Evolutionary conservation across 1,284 basidiomycete genomes (phyloP), one percentile per base, ranked within the genome.

Genomic region (Moniliophthora roreri): DNA sequence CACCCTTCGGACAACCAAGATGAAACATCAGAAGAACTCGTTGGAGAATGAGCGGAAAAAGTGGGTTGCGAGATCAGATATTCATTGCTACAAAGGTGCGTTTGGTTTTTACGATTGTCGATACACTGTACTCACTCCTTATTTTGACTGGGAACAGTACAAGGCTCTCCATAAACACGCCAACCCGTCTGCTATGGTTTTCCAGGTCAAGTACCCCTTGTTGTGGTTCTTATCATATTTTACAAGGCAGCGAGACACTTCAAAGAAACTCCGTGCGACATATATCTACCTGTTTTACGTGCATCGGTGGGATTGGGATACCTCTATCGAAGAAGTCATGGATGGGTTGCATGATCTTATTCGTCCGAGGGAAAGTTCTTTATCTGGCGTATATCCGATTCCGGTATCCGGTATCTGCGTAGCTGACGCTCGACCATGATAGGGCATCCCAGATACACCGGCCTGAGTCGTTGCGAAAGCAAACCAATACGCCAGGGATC

Each of bases 281-380:
- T 85, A 82, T 58, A 74, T 81, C 60, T 79, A 81, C 57, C 69
- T 80, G 26, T 60, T 79, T 24, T 83, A 83, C 64, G 62, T 82
- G 16, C 81, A 82, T 62, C 80, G 73, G 72, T 81, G 76, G 76
- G 78, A 81, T 62, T 81, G 58, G 54, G 69, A 74, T 9, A 81
- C 81, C 11, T 72, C 71, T 38, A 66, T 84, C 50, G 77, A 80
- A 58, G 81, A 85, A 61, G 67, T 83, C 15, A 83, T 85, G 81
- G 68, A 74, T 45, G 64, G 67, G 4, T 67, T 82, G 3, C 75
- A 82, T 58, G 66, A 67, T 36, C 66, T 79, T 21, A 71, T 82
- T 34, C n/a, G 56, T 63, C 7, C 65, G 68, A 20, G 74, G 77
- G n/a, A 78, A 79, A 53, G 76, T 82, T 10, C 63, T 80, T 0